Evolutionary conservation across 169 alveolate species (phyloP), one percentile per base, ranked within the genome.

Genomic region (Cyclospora cayetanensis): DNA sequence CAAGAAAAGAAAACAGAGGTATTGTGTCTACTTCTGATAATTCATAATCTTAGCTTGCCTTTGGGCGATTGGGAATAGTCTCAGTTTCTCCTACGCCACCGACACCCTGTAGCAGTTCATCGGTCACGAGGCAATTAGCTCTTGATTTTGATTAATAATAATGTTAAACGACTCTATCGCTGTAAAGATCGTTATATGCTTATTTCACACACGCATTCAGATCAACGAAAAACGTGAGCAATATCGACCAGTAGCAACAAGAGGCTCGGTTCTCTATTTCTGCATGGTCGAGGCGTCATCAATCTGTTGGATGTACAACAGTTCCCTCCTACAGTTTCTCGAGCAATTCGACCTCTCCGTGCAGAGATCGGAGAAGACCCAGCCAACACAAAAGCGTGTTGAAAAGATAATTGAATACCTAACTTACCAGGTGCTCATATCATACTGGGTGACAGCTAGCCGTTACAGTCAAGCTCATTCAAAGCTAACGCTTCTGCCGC

Each of bases 291-390:
- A 98, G 93, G 97, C 98, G 96, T 96, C 98, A 31, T 95, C 96
- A 90, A 98, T 98, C 66, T 96, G 97, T 72, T 97, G 99, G 98
- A 98, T 98, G 99, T 98, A 98, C 95, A 97, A 98, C 96, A 97
- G 99, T 68, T 97, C 99, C 39, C 96, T 98, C 70, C 96, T 96
- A 89, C 99, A 98, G 96, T 98, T 98, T 96, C 95, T 98, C 53
- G 99, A 98, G 53, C 97, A 98, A 91, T 98, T 98, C 95, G 99
- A 98, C 90, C 94, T 96, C 91, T 95, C 99, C 11, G 97, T 97
- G 31, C 97, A 98, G 88, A 94, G 95, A 68, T 97, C 99, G n/a
- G 98, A 97, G 90, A 97, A 97, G 93, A 97, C 98, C 20, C 97
- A 96, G 95, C 98, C 98, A 41, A 97, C 98, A 25, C 97, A 97